Conservation (phyloP, 2,329 filamentous ascomycete genomes). For the Ophiostoma tasmaniense region DNA sequence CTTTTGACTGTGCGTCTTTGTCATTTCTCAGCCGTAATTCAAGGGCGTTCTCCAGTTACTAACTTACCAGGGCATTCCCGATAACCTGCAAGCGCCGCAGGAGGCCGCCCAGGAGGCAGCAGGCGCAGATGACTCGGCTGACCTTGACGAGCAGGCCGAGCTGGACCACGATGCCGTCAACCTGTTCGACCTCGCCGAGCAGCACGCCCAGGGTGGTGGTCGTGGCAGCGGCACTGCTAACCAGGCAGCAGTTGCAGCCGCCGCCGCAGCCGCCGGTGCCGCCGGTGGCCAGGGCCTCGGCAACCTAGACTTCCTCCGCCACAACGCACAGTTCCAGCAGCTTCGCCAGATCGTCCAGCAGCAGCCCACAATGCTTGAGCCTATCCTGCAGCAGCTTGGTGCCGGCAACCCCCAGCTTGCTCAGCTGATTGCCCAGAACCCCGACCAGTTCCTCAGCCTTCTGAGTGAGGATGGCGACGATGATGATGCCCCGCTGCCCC, state of each 20-base stretch:
- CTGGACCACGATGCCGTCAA: conserved; percentile 61
- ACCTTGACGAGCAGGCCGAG: conserved; percentile 41
- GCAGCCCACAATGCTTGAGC: conserved; percentile 96
- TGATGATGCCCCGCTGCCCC: conserved; percentile 67
- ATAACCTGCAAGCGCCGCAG: conserved; percentile 55
- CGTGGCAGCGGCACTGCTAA: conserved; percentile 34
- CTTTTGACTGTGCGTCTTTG: conserved; percentile 64
- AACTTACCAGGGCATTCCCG: conserved; percentile 69
- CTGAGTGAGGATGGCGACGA: conserved; percentile 82
- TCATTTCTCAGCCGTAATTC: too few relatives aligned
- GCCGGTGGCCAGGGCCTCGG: conserved; percentile 49
- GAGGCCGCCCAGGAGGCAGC: conserved; percentile 31
- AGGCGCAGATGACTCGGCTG: conserved; percentile 33
- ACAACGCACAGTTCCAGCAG: conserved; percentile 97
- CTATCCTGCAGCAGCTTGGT: conserved; percentile 91
- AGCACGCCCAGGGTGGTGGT: conserved; percentile 47
- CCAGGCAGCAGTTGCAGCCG: conserved; percentile 33
- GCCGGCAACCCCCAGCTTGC: conserved; percentile 92
- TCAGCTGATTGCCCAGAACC: conserved; percentile 82
- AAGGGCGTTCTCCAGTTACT: background rate
- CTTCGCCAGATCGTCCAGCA: conserved; percentile 94
- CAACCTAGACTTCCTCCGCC: conserved; percentile 86
- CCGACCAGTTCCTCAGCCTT: conserved; percentile 84
- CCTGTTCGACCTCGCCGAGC: conserved; percentile 85
- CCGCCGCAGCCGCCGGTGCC: conserved; percentile 37